phyloP scores from a whole-genome alignment of 2,329 filamentous ascomycete genomes.

The Penicillium freii region DNA sequence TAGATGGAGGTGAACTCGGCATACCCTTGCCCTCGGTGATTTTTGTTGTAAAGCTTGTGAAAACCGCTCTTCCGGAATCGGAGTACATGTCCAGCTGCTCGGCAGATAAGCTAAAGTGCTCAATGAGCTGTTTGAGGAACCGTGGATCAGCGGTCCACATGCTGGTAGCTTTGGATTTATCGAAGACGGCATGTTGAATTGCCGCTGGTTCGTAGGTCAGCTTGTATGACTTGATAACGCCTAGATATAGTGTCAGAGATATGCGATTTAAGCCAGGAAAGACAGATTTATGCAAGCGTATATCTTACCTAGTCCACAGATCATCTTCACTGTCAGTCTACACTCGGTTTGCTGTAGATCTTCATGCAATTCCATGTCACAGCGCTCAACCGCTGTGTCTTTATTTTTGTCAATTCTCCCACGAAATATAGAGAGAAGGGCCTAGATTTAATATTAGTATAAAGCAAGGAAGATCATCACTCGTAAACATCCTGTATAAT shows the following conservation, averaged over 20 bases:
- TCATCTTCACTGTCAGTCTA: constrained; percentile 60
- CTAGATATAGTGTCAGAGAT: constrained; percentile 31
- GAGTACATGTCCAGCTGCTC: constrained; percentile 63
- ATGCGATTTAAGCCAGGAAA: not conserved
- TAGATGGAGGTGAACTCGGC: not conserved
- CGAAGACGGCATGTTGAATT: constrained; percentile 64
- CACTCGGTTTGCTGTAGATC: constrained; percentile 57
- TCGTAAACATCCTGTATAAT: not conserved
- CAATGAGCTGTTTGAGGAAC: constrained; percentile 59
- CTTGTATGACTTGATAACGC: constrained; percentile 64
- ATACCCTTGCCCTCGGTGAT: constrained; percentile 59
- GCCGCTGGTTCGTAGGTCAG: constrained; percentile 62
- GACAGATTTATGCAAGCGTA: not conserved
- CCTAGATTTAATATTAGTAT: constrained; percentile 33
- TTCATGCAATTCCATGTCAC: constrained; percentile 61
- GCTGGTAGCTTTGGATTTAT: constrained; percentile 55
- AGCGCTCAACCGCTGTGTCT: constrained; percentile 60
- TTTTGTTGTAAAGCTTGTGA: constrained; percentile 67
- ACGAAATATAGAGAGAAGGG: constrained; percentile 63
- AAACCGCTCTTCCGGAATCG: constrained; percentile 57
- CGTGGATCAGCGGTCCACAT: constrained; percentile 59
- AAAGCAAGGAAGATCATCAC: not conserved
- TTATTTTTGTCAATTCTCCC: constrained; percentile 57
- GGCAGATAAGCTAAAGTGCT: constrained; percentile 63
- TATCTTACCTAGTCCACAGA: constrained; percentile 57